Base-by-base conservation (phyloP, 2,329 filamentous ascomycete species). In the Cordyceps tenuipes region DNA sequence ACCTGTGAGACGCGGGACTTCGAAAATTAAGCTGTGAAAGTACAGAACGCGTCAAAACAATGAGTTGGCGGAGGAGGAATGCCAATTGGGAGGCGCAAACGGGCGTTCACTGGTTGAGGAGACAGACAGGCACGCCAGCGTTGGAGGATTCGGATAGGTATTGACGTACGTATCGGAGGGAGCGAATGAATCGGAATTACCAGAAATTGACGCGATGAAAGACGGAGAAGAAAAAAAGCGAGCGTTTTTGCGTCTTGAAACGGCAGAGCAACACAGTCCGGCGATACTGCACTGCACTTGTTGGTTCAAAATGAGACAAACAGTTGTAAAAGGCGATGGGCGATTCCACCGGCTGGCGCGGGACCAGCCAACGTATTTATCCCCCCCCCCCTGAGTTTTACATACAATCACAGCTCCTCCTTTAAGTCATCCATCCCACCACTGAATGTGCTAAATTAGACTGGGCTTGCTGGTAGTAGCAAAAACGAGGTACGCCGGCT, bases 301-400 rank as follows among this genome's bases (percentile, higher is more conserved):
- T 17, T 12, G 41, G 17, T 44, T 31, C 31, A 44, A 21, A 23
- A 46, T 39, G 7, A 55, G 29, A 46, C 41, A 47, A 55, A 8
- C 52, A 31, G 44, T 19, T 34, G 43, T 15, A 44, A 44, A 48
- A 7, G 31, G 39, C 13, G 43, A 48, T 44, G 46, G 43, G 31
- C 43, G 7, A 21, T 26, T n/a, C 39, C 44, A 44, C 39, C 44
- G 31, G n/a, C 23, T 17, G 13, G 10, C 23, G 31, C 9, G 55
- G 46, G 55, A 34, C 47, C 19, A 23, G 34, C 29, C 34, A 19
- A 50, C 31, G 13, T 57, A 57, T 57, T 50, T 57, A 57, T 57
- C 50, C 23, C 19, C 17, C 23, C 19, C 17, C 36, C 21, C 43
- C 43, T 46, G 43, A 21, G 8, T 46, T 21, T 9, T 19, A 1